Evolutionary conservation across 371 early-diverging fungal genomes (phyloP).

Genomic region (Mucor irregularis): DNA sequence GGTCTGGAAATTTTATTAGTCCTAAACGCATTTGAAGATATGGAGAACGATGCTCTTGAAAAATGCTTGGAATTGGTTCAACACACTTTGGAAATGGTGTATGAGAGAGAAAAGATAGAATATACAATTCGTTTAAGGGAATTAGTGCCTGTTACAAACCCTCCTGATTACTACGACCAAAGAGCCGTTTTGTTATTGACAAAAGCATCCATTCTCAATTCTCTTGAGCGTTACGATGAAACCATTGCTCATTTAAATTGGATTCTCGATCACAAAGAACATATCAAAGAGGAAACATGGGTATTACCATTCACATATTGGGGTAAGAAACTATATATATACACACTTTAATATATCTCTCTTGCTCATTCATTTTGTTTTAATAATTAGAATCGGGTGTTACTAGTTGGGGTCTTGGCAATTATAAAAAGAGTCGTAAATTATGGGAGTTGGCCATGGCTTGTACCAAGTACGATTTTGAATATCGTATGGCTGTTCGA

Average conservation of each 20-base stretch:
- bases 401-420: conserved; percentile 53
- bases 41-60: conserved; percentile 47
- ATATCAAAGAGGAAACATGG: conserved; percentile 56
- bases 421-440: conserved; percentile 44
- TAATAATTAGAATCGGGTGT: conserved; percentile 56
- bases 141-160: conserved; percentile 40
- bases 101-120: conserved; percentile 52
- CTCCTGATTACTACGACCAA: conserved; percentile 53
- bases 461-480: conserved; percentile 63
- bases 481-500: conserved; percentile 57
- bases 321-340: conserved; percentile 42
- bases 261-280: conserved; percentile 57
- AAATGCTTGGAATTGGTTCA: conserved; percentile 44
- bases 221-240: conserved; percentile 40
- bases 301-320: conserved; percentile 67
- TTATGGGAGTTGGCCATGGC: conserved; percentile 57
- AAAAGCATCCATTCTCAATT: conserved; percentile 46
- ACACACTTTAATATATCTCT: no score
- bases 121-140: conserved; percentile 43
- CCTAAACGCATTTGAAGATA: conserved; percentile 59
- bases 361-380: background rate
- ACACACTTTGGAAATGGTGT: conserved; percentile 40
- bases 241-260: conserved; percentile 55
- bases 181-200: conserved; percentile 40
- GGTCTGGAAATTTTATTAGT: conserved; percentile 60